Percentiles rank a stretch among this genome's conserved stretches.
Evolutionary conservation across 306 rosid genomes (phyloP).

Genomic region (Trifolium subterraneum): DNA sequence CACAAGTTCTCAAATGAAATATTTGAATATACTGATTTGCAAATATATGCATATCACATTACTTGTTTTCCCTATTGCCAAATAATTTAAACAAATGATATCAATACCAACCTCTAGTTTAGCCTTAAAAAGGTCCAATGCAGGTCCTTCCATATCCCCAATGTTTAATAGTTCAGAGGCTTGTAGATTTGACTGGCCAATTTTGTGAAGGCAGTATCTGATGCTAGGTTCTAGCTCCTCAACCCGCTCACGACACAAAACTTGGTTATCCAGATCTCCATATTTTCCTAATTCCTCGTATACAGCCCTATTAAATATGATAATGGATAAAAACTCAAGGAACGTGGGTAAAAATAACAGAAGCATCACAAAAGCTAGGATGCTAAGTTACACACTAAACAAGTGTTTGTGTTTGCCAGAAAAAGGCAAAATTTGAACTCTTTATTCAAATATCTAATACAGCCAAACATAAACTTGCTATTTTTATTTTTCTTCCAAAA

Average conservation of each 20-base stretch:
- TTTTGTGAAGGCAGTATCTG: constrained; percentile 88
- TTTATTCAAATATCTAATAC: constrained; percentile 27
- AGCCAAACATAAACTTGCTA: constrained; percentile 28
- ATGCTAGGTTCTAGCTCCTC: constrained; percentile 99
- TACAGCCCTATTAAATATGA: constrained; percentile 69
- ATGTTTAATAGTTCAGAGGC: constrained; percentile 90
- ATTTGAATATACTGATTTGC: constrained; percentile 25
- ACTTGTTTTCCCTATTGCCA: neutral
- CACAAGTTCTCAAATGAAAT: constrained; percentile 22
- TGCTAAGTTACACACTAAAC: constrained; percentile 24
- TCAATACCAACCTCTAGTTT: constrained; percentile 82
- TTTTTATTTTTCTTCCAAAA: neutral
- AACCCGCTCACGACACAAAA: constrained; percentile 92
- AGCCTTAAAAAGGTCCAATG: constrained; percentile 93
- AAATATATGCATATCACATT: constrained; percentile 27
- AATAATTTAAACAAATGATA: constrained; percentile 19
- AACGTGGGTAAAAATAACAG: constrained; percentile 15
- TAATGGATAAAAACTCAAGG: constrained; percentile 26
- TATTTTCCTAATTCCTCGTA: constrained; percentile 95
- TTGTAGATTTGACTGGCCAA: constrained; percentile 90
- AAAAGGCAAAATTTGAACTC: constrained; percentile 28
- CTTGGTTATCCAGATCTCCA: constrained; percentile 96
- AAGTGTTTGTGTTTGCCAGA: neutral
- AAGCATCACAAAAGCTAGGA: constrained; percentile 34
- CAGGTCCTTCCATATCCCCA: constrained; percentile 99